Evolutionary conservation across 805 yeast species (phyloP).

Genomic region (Candida maesae): DNA sequence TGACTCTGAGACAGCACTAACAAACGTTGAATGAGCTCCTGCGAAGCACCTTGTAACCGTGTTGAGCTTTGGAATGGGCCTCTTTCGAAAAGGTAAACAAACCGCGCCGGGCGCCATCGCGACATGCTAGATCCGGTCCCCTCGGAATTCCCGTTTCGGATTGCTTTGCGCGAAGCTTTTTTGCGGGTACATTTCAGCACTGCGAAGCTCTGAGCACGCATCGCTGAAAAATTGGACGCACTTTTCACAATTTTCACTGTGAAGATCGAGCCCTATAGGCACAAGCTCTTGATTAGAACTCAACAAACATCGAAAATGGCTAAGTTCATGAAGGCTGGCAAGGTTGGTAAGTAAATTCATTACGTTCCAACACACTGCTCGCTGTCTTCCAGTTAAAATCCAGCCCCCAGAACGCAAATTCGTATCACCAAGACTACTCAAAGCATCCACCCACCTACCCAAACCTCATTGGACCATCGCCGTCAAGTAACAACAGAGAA

Average conservation of each 20-base stretch:
- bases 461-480: too few species aligned
- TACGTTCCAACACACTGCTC: background rate
- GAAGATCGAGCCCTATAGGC: constrained; percentile 7
- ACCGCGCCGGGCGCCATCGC: too few species aligned
- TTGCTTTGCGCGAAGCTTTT: constrained; percentile 1
- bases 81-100: constrained; percentile 15
- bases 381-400: background rate
- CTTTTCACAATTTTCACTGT: constrained; percentile 22
- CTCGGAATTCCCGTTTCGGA: background rate
- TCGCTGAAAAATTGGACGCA: constrained; percentile 23
- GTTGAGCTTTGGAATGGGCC: background rate
- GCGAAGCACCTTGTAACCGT: too few species aligned
- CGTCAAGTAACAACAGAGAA: too few species aligned
- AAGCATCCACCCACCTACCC: too few species aligned
- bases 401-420: too few species aligned
- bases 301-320: constrained; percentile 58
- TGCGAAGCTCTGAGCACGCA: constrained; percentile 22
- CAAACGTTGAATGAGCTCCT: too few species aligned
- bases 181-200: constrained; percentile 20
- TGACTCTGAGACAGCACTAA: too few species aligned
- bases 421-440: background rate
- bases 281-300: constrained; percentile 1
- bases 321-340: constrained; percentile 98
- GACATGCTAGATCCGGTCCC: too few species aligned
- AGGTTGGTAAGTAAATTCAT: constrained; percentile 66